Evolutionary conservation across 805 yeast species (phyloP).

Genomic region (Lachancea sp.): DNA sequence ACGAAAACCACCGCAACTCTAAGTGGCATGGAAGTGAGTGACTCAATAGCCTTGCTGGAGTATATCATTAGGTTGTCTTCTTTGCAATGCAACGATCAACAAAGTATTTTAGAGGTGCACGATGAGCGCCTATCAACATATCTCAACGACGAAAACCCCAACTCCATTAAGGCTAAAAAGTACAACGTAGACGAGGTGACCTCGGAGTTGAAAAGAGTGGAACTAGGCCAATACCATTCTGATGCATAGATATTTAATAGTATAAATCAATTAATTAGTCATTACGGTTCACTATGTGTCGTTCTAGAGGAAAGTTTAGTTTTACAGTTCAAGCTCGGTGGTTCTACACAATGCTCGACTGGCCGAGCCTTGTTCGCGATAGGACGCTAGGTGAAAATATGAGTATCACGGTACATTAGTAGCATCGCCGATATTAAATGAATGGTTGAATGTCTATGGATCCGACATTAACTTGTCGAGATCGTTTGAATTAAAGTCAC

Average conservation of each 20-base stretch:
- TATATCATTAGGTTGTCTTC: conserved; percentile 54
- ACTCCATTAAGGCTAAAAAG: conserved; percentile 15
- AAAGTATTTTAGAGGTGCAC: conserved; percentile 45
- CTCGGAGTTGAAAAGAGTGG: conserved; percentile 11
- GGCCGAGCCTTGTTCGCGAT: not conserved
- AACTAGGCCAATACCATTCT: conserved; percentile 2
- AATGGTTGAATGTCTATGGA: not conserved
- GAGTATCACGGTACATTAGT: too few species aligned
- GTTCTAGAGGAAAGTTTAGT: not conserved
- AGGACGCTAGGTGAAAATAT: not conserved
- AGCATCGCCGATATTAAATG: too few species aligned
- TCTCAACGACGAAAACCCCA: conserved; percentile 48
- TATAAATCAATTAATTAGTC: conserved; percentile 3
- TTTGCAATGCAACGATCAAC: conserved; percentile 54
- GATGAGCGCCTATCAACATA: conserved; percentile 63
- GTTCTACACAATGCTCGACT: not conserved
- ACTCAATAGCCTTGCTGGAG: conserved; percentile 52
- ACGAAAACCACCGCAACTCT: conserved; percentile 1
- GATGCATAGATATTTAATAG: not conserved
- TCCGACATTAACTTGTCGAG: conserved; percentile 29
- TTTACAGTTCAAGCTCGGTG: conserved; percentile 1
- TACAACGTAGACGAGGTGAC: conserved; percentile 18
- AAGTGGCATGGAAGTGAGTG: conserved; percentile 28
- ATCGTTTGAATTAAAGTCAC: conserved; percentile 27
- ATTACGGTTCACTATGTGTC: conserved; percentile 5